Conservation (phyloP, 192 early-diverging fungal species). For the Coemansia javaensis region DNA sequence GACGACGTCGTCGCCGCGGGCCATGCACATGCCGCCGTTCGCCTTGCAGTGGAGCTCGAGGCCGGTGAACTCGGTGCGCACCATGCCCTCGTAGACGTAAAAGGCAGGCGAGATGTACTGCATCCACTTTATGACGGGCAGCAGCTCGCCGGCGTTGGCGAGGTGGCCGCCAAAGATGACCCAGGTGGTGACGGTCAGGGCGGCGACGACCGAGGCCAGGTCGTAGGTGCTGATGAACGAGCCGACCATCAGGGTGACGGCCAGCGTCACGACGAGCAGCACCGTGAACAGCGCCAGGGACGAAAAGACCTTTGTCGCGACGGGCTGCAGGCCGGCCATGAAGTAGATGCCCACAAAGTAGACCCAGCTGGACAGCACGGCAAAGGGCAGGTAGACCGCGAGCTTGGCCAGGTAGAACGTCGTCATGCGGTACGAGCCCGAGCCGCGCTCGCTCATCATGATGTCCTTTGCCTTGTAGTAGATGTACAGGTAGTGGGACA, state of each 20-base stretch:
- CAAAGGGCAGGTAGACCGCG: slow-evolving; percentile 48
- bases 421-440: slow-evolving; percentile 60
- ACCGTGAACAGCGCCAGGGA: slow-evolving; percentile 40
- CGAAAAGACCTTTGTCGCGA: slow-evolving; percentile 19
- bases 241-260: slow-evolving; percentile 41
- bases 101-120: slow-evolving; percentile 47
- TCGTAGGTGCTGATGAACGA: slow-evolving; percentile 40
- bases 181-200: slow-evolving; percentile 40
- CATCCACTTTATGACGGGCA: slow-evolving; percentile 50
- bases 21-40: slow-evolving; percentile 46
- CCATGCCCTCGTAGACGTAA: slow-evolving; percentile 51
- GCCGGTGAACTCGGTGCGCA: slow-evolving; percentile 42
- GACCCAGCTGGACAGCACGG: slow-evolving; percentile 43
- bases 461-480: slow-evolving; percentile 53
- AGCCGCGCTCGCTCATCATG: slow-evolving; percentile 61
- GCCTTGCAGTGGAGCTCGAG: slow-evolving; percentile 38
- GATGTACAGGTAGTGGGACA: slow-evolving; percentile 55
- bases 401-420: slow-evolving; percentile 61
- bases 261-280: slow-evolving; percentile 39
- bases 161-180: slow-evolving; percentile 50
- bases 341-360: slow-evolving; percentile 49
- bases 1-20: slow-evolving; percentile 44
- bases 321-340: slow-evolving; percentile 44
- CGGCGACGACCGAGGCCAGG: slow-evolving; percentile 36
- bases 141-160: slow-evolving; percentile 42